These are phyloP conservation scores for Yamadazyma kanchanaburiensis DNA, from an alignment of 1,139 yeast genomes.

Conservation along the genomic window DNA sequence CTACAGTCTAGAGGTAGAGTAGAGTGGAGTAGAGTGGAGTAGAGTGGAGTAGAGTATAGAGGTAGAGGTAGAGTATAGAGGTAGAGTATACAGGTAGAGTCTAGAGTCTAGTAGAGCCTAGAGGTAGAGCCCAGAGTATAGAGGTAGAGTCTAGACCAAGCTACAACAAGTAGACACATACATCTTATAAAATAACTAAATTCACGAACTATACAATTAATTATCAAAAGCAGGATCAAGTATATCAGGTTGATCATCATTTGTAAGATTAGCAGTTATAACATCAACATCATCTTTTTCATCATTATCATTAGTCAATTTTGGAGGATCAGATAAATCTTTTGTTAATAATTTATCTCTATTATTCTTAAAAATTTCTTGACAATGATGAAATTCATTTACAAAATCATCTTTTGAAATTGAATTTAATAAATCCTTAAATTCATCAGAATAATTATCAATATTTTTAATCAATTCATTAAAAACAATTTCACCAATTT, in stretches of 20 bases:
- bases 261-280: background rate
- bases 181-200: too few relatives aligned
- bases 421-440: slow-evolving; percentile 17
- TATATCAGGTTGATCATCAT: slow-evolving; percentile 4
- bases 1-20: too few relatives aligned
- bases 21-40: too few relatives aligned
- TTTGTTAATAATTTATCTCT: slow-evolving; percentile 8
- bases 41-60: too few relatives aligned
- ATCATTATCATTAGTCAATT: slow-evolving; percentile 1
- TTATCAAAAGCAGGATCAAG: slow-evolving; percentile 16
- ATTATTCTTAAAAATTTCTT: slow-evolving; percentile 13
- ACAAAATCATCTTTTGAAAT: slow-evolving; percentile 29
- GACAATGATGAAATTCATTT: slow-evolving; percentile 29
- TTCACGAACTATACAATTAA: too few relatives aligned
- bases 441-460: slow-evolving; percentile 17
- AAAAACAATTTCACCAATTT: slow-evolving; percentile 25
- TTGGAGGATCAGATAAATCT: slow-evolving; percentile 7
- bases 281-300: slow-evolving; percentile 1
- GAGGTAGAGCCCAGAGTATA: too few relatives aligned
- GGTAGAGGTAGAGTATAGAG: too few relatives aligned
- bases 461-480: slow-evolving; percentile 19
- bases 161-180: too few relatives aligned
- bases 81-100: too few relatives aligned
- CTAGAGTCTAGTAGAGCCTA: too few relatives aligned
- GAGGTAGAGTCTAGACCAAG: too few relatives aligned